phyloP scores from a whole-genome alignment of 2,329 filamentous ascomycete species.

The Fusarium anguioides region DNA sequence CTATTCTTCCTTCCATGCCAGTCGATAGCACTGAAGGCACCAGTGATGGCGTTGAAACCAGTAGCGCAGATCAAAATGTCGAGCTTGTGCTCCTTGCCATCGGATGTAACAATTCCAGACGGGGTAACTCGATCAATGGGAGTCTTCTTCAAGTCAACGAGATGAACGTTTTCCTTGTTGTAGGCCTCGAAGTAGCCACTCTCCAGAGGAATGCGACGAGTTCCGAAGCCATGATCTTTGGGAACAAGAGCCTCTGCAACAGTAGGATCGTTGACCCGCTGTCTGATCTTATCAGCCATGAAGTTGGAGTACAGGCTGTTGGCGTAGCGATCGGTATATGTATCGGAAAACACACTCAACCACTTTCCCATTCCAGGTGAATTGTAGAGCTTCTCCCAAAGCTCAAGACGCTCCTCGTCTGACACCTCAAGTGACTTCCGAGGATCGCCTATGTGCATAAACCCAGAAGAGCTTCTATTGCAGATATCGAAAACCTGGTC shows the following conservation, averaged over 20 bases:
- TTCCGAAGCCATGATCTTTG: constrained; percentile 31
- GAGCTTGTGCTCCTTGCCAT: constrained; percentile 18
- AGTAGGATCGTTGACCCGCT: constrained; percentile 5
- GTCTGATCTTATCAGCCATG: constrained; percentile 30
- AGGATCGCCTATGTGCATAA: constrained; percentile 30
- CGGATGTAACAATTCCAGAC: constrained; percentile 11
- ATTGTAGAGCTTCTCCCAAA: constrained; percentile 29
- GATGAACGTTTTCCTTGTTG: constrained; percentile 29
- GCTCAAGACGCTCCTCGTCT: constrained; percentile 1
- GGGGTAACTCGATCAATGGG: constrained; percentile 4
- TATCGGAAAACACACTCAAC: constrained; percentile 31
- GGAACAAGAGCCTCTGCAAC: constrained; percentile 24
- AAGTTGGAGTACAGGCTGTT: constrained; percentile 32
- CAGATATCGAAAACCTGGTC: constrained; percentile 26
- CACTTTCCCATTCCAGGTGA: constrained; percentile 31
- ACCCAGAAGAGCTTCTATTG: constrained; percentile 10
- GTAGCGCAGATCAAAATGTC: constrained; percentile 37
- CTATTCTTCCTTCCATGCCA: constrained; percentile 21
- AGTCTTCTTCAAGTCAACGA: constrained; percentile 23
- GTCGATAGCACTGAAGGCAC: constrained; percentile 30
- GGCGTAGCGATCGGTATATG: constrained; percentile 27
- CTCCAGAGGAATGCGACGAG: constrained; percentile 25
- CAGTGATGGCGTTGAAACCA: constrained; percentile 34
- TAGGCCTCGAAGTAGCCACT: constrained; percentile 35
- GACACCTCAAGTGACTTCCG: constrained; percentile 29